Conservation (phyloP, 2,329 filamentous ascomycete species). For the Trichoderma sp. region DNA sequence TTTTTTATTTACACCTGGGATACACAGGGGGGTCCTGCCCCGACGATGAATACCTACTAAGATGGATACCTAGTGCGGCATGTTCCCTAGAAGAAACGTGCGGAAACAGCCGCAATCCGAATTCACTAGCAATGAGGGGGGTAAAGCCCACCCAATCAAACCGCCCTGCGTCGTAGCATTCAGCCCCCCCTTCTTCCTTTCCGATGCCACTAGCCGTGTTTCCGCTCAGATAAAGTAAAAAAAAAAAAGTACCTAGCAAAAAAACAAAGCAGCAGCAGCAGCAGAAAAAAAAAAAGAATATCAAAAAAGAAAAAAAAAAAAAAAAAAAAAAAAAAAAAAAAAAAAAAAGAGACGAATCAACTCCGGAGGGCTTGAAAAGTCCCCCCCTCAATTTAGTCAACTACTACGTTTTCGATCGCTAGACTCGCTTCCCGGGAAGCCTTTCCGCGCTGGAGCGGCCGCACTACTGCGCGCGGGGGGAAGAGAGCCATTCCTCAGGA, state of each 20-base stretch:
- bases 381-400: no score
- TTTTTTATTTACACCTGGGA: no score
- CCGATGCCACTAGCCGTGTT: slow-evolving; percentile 2
- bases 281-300: neutral
- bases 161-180: neutral
- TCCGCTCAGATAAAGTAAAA: neutral
- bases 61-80: neutral
- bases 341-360: neutral
- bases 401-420: no score
- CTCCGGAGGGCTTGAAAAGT: neutral
- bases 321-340: neutral
- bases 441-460: slow-evolving; percentile 9
- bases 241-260: neutral
- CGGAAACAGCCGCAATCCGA: slow-evolving; percentile 14
- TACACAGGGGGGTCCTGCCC: no score
- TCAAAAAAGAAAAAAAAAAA: neutral
- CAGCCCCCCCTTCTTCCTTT: neutral
- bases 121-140: neutral
- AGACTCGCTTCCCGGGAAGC: slow-evolving; percentile 11
- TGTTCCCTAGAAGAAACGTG: neutral
- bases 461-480: slow-evolving; percentile 9
- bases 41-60: neutral
- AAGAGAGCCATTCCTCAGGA: neutral
- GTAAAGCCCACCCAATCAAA: neutral
- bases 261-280: no score